Percentiles rank a stretch among this genome's conserved stretches.
These are phyloP conservation scores for Massospora cicadina DNA, from an alignment of 371 early-diverging fungal genomes.

Conservation along the genomic window DNA sequence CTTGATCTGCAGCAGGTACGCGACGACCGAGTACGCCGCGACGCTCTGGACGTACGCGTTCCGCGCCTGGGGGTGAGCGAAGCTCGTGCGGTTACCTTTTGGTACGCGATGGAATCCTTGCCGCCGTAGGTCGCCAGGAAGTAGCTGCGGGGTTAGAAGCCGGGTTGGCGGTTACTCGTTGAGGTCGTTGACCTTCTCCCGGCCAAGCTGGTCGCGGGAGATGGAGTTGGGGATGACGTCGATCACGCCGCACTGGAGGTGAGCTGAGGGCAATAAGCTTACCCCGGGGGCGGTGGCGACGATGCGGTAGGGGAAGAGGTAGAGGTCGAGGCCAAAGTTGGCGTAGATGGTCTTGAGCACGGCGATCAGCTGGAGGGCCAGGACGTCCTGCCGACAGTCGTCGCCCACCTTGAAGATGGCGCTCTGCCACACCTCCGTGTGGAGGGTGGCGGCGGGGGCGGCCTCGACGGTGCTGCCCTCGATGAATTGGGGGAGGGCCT, in stretches of 20 bases:
- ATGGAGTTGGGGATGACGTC: conserved; percentile 98
- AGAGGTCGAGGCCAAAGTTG: conserved; percentile 80
- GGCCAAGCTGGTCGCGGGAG: conserved; percentile 94
- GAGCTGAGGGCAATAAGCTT: conserved; percentile 12
- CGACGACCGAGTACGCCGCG: conserved; percentile 94
- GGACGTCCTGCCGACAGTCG: conserved; percentile 97
- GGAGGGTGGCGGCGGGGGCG: conserved; percentile 18
- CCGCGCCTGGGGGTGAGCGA: conserved; percentile 36
- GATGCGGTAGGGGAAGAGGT: conserved; percentile 94
- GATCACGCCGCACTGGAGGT: conserved; percentile 80
- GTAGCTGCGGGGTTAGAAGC: conserved; percentile 27
- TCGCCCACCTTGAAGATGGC: conserved; percentile 99
- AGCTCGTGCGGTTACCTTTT: conserved; percentile 22
- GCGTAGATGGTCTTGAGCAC: conserved; percentile 95
- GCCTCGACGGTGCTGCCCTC: conserved; percentile 20
- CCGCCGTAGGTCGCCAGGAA: conserved; percentile 89
- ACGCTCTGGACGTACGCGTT: conserved; percentile 90
- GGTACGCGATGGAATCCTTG: conserved; percentile 77
- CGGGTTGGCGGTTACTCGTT: conserved; percentile 35
- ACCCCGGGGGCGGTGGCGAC: conserved; percentile 93
- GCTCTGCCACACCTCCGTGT: conserved; percentile 42
- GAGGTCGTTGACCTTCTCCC: conserved; percentile 94
- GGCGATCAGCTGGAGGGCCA: conserved; percentile 95
- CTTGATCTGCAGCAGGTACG: conserved; percentile 93
- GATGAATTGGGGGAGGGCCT: conserved; percentile 30